Evolutionary conservation across 1,284 basidiomycete genomes (phyloP), one percentile per base, ranked within the genome.

Genomic region (Microbotryomycetes sp.): DNA sequence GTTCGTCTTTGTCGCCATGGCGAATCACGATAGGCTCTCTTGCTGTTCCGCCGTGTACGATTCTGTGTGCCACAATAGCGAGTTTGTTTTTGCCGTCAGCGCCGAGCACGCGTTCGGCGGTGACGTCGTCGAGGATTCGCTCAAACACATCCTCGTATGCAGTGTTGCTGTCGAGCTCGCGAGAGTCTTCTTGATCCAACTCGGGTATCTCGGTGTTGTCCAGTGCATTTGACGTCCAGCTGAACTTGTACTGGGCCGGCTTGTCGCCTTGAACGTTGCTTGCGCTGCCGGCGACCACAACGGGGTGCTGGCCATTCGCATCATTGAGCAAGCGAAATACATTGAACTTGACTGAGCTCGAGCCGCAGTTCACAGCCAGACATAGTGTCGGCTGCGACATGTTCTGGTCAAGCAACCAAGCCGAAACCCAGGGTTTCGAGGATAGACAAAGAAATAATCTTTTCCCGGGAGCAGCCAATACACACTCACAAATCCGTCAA

Each of bases 11-110:
- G 29, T 76, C 59, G n/a, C 62, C 65, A 21, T 66, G 62, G 2
- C 45, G 83, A 61, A 92, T 83, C 45, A 82, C 68, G 16, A 89
- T 83, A 0, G 88, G 86, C 27, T 82, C 79, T 23, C 78, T 78
- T 70, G 86, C 87, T 53, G 82, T 81, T 2, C 89, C 89, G 2
- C 90, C 90, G 69, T 92, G 90, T 1, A 93, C 90, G 52, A 91
- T 85, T 30, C 83, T 80, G 72, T 88, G 85, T 66, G 35, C 74
- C 23, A 70, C 61, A 21, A 68, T 48, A n/a, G 47, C 49, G 46
- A 68, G 58, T n/a, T 54, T 50, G 6, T 57, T 52, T 28, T 54
- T 52, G 47, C 61, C 59, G 9, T 59, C 62, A 5, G 29, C 27
- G 16, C 23, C 28, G 23, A 64, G 63, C 7, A 60, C 56, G 50